A percentile compares a stretch with the other conserved stretches of the same genome.
phyloP scores from a whole-genome alignment of 306 rosid species.

The Glycine tomentella region DNA sequence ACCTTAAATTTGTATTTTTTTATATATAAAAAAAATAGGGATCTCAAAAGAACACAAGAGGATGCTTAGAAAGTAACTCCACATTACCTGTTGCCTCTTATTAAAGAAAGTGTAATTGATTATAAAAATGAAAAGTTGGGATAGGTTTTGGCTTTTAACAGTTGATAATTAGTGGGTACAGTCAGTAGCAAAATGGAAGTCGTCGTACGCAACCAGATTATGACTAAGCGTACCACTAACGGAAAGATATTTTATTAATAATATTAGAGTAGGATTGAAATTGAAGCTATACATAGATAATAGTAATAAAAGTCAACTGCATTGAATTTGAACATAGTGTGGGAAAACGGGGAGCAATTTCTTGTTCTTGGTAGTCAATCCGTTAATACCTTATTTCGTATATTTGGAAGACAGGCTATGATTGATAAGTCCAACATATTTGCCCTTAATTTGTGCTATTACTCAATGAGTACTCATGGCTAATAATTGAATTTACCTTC shows the following conservation, averaged over 20 bases:
- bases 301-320: neutral
- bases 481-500: too few relatives aligned
- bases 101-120: conserved; percentile 8
- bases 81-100: neutral
- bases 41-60: neutral
- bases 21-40: neutral
- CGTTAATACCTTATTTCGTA: neutral
- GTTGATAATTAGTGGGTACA: conserved; percentile 2
- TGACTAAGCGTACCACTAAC: conserved; percentile 47
- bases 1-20: neutral
- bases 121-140: neutral
- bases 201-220: conserved; percentile 31
- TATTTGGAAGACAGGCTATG: neutral
- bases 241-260: conserved; percentile 24
- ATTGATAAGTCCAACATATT: neutral
- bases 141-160: neutral
- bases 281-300: neutral
- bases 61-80: conserved; percentile 24
- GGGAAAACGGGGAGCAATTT: conserved; percentile 7
- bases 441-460: neutral
- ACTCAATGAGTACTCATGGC: neutral
- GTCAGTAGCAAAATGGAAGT: conserved; percentile 1
- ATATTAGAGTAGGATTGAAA: neutral
- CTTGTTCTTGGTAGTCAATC: neutral
- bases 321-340: conserved; percentile 2